These are phyloP conservation scores for Dinochytrium kinnereticum DNA, from an alignment of 371 early-diverging fungal species.

Conservation along the genomic window DNA sequence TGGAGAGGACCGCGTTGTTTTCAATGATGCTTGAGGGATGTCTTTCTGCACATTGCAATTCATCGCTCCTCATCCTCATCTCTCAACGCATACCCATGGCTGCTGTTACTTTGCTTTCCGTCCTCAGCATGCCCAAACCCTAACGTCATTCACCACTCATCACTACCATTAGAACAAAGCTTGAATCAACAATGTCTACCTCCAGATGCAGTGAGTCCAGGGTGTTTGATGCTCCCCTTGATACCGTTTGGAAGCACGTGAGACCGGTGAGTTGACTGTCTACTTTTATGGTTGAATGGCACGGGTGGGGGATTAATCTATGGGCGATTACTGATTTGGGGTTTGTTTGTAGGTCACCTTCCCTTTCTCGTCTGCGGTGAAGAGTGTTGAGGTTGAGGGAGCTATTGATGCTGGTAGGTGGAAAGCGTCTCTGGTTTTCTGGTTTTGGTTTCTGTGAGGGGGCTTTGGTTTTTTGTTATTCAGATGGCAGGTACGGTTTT, in stretches of 20 bases:
- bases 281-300: no score
- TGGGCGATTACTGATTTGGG: no score
- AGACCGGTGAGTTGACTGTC: background rate
- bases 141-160: no score
- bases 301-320: no score
- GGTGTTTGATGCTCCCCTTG: background rate
- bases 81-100: background rate
- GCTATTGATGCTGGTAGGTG: slow-evolving; percentile 37
- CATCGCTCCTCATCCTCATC: background rate
- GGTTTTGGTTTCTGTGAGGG: no score
- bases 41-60: background rate
- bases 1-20: no score
- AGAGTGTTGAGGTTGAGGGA: slow-evolving; percentile 39
- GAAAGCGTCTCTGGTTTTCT: no score
- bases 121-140: no score
- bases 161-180: no score
- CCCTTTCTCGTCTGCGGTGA: slow-evolving; percentile 35
- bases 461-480: background rate
- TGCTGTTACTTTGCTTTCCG: background rate
- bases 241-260: background rate
- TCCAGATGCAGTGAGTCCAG: background rate
- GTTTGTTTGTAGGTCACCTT: slow-evolving; percentile 32
- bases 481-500: background rate
- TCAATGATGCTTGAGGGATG: background rate
- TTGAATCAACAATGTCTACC: slow-evolving; percentile 1